Percentiles rank a stretch among this genome's conserved stretches.
Evolutionary conservation across 164 flowering plant species (phyloP).

Genomic region (Vitis amurensis): DNA sequence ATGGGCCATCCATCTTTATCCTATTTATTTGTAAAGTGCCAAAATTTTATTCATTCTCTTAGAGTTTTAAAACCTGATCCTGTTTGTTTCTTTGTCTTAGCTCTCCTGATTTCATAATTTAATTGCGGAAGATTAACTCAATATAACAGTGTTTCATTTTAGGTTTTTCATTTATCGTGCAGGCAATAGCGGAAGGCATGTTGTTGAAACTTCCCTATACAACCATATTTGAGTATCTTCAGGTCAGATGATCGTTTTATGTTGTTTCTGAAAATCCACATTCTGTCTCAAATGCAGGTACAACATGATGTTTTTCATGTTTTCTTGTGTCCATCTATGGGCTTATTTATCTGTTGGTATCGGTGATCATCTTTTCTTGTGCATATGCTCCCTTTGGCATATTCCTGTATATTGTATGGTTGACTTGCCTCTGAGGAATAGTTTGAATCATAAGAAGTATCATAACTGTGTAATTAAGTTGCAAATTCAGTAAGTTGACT

Average conservation of each 20-base stretch:
- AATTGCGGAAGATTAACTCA: neutral
- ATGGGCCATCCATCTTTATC: conserved; percentile 26
- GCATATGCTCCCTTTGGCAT: no score
- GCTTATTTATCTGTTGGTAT: no score
- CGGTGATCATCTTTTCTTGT: no score
- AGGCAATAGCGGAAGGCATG: conserved; percentile 60
- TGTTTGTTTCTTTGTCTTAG: neutral
- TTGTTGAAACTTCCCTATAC: conserved; percentile 81
- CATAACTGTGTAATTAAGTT: no score
- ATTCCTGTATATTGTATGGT: no score
- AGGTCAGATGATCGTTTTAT: conserved; percentile 41
- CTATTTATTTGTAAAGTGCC: neutral
- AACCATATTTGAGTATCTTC: conserved; percentile 93
- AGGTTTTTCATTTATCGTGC: conserved; percentile 18
- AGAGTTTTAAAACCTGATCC: neutral
- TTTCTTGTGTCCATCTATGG: no score
- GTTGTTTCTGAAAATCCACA: neutral
- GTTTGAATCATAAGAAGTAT: no score
- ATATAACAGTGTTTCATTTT: conserved; percentile 4
- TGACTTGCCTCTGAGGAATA: no score
- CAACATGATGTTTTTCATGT: no score
- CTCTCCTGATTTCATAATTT: neutral
- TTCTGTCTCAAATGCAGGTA: no score
- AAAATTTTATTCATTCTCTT: neutral
- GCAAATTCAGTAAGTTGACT: no score